Conservation (phyloP, 169 alveolate species). For the Cryptosporidium sp. region DNA sequence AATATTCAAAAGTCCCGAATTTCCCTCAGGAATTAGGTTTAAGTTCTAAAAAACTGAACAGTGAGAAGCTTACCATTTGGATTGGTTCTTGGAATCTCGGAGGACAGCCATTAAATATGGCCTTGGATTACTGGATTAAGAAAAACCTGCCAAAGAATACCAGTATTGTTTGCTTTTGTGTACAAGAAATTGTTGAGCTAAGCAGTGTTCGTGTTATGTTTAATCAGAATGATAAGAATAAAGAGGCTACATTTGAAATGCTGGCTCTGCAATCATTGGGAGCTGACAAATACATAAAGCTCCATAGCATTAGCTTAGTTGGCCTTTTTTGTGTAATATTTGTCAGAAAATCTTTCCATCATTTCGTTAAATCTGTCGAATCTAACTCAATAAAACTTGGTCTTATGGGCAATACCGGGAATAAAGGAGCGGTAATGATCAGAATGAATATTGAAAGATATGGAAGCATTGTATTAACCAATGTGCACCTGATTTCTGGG, state of each 20-base stretch:
- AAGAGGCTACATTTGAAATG: slow-evolving; percentile 59
- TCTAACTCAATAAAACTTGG: slow-evolving; percentile 87
- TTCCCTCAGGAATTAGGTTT: background rate
- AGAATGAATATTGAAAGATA: slow-evolving; percentile 79
- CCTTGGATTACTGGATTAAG: slow-evolving; percentile 23
- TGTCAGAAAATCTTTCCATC: slow-evolving; percentile 81
- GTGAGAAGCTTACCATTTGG: slow-evolving; percentile 71
- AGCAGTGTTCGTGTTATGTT: slow-evolving; percentile 60
- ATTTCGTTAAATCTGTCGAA: slow-evolving; percentile 81
- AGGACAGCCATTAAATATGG: slow-evolving; percentile 31
- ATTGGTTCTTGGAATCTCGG: slow-evolving; percentile 82
- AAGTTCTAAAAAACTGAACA: slow-evolving; percentile 3
- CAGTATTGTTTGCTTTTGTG: slow-evolving; percentile 60
- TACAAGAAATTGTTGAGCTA: slow-evolving; percentile 62
- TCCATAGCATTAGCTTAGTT: slow-evolving; percentile 84
- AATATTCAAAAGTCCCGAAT: background rate
- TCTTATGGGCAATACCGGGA: slow-evolving; percentile 88
- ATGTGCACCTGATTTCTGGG: slow-evolving; percentile 89
- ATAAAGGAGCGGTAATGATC: slow-evolving; percentile 90
- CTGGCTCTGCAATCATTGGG: slow-evolving; percentile 48
- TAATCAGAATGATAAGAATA: slow-evolving; percentile 60
- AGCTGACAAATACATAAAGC: slow-evolving; percentile 76
- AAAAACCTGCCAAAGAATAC: slow-evolving; percentile 12
- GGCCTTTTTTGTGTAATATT: slow-evolving; percentile 85
- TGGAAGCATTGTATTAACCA: slow-evolving; percentile 79